phyloP scores from a whole-genome alignment of 2,329 filamentous ascomycete species.

The Grosmannia huntii region DNA sequence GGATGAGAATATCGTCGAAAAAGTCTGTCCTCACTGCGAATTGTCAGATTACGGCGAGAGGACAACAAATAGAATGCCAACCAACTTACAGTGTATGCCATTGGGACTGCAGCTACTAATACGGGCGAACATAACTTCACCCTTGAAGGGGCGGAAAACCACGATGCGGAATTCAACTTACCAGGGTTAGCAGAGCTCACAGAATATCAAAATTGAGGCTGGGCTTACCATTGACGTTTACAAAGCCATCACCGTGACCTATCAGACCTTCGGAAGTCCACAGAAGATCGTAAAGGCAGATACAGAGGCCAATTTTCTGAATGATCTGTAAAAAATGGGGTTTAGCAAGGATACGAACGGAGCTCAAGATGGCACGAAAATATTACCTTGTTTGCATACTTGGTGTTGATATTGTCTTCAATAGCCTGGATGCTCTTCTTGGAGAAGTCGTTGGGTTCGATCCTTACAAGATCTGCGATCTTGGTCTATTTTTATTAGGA shows the following conservation, averaged over 20 bases:
- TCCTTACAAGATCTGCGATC: constrained; percentile 87
- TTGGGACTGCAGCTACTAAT: constrained; percentile 52
- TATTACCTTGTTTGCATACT: constrained; percentile 87
- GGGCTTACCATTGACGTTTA: constrained; percentile 74
- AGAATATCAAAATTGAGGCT: neutral
- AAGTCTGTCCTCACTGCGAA: constrained; percentile 68
- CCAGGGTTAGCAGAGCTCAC: constrained; percentile 5
- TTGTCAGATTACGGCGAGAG: neutral
- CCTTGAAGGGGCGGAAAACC: constrained; percentile 92
- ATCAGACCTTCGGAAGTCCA: constrained; percentile 88
- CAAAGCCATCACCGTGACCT: constrained; percentile 79
- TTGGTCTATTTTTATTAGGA: constrained; percentile 51
- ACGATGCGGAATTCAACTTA: constrained; percentile 84
- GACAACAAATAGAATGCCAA: no score
- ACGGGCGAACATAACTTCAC: constrained; percentile 75
- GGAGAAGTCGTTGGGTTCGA: constrained; percentile 76
- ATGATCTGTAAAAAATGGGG: constrained; percentile 46
- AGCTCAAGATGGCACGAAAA: neutral
- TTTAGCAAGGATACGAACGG: neutral
- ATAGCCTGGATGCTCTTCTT: constrained; percentile 74
- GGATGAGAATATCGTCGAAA: constrained; percentile 85
- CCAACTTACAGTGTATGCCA: constrained; percentile 13
- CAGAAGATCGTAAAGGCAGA: constrained; percentile 84
- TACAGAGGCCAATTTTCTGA: constrained; percentile 85
- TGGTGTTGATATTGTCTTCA: constrained; percentile 92